Conservation (phyloP, 169 alveolate genomes). For the Plasmodium inui region DNA sequence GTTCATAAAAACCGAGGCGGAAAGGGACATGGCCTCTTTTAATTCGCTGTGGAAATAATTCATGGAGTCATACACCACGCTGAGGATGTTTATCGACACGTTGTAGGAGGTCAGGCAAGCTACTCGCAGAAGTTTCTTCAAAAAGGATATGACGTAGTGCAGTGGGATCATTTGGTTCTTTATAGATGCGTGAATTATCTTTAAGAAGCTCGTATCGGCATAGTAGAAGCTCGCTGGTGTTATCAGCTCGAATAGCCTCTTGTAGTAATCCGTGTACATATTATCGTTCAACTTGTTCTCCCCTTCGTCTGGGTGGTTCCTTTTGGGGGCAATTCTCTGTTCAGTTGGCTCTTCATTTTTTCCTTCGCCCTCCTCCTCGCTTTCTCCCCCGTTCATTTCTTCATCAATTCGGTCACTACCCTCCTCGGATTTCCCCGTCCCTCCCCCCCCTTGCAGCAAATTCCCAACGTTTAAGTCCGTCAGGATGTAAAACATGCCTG, state of each 20-base stretch:
- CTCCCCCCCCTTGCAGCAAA: not conserved
- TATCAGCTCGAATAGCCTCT: conserved; percentile 57
- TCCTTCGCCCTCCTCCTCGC: not conserved
- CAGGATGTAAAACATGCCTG: conserved; percentile 68
- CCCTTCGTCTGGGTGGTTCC: not conserved
- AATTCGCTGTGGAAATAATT: conserved; percentile 52
- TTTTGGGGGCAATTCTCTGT: not conserved
- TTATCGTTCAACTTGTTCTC: conserved; percentile 36
- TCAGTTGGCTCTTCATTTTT: not conserved
- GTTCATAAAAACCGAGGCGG: conserved; percentile 68
- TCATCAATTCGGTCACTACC: not conserved
- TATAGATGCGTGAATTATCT: conserved; percentile 47
- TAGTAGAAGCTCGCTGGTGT: conserved; percentile 72
- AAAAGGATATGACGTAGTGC: conserved; percentile 70
- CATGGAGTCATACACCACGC: conserved; percentile 71
- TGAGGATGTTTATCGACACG: conserved; percentile 56
- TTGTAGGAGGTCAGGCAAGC: conserved; percentile 59
- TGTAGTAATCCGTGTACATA: conserved; percentile 73
- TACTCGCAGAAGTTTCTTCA: conserved; percentile 58
- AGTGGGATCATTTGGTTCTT: conserved; percentile 74
- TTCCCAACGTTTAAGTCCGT: conserved; percentile 69
- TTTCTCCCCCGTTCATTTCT: not conserved
- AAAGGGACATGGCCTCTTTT: conserved; percentile 55
- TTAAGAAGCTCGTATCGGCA: conserved; percentile 55
- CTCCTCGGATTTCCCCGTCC: not conserved